Percentiles rank a stretch among this genome's conserved stretches.
phyloP scores from a whole-genome alignment of 306 rosid genomes.

The Alnus glutinosa region DNA sequence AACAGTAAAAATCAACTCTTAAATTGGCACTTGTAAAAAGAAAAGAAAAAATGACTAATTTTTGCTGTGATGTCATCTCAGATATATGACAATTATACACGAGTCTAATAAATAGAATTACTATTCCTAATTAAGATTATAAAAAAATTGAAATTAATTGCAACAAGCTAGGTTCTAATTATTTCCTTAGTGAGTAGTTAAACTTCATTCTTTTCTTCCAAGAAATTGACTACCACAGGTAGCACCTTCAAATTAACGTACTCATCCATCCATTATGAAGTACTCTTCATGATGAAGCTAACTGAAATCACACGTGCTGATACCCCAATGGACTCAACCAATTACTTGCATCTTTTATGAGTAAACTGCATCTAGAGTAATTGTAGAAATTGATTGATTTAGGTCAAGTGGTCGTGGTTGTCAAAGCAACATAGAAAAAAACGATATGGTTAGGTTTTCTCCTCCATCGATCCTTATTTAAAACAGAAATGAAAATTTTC shows the following conservation, averaged over 20 bases:
- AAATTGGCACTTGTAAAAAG: too few relatives aligned
- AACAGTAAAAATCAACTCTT: too few relatives aligned
- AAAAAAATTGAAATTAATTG: too few relatives aligned
- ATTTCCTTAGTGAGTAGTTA: constrained; percentile 48
- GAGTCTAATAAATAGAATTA: neutral
- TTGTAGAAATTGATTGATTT: constrained; percentile 29
- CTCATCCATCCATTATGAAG: constrained; percentile 10
- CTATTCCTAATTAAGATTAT: too few relatives aligned
- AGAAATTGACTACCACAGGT: constrained; percentile 49
- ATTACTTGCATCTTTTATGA: constrained; percentile 27
- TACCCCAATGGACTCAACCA: constrained; percentile 38
- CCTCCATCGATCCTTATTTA: constrained; percentile 28
- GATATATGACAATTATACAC: too few relatives aligned
- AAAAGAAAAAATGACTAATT: too few relatives aligned
- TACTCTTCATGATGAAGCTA: constrained; percentile 44
- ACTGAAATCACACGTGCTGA: constrained; percentile 35
- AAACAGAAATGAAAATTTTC: constrained; percentile 33
- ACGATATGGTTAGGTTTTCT: constrained; percentile 63
- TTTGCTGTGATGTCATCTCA: too few relatives aligned
- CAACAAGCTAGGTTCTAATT: constrained; percentile 12
- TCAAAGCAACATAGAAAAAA: constrained; percentile 55
- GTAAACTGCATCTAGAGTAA: constrained; percentile 35
- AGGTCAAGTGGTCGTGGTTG: constrained; percentile 47
- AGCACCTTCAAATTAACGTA: neutral
- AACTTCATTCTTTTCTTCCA: constrained; percentile 41